phyloP scores from a whole-genome alignment of 2,329 filamentous ascomycete genomes.

The Trichoderma polysporum region DNA sequence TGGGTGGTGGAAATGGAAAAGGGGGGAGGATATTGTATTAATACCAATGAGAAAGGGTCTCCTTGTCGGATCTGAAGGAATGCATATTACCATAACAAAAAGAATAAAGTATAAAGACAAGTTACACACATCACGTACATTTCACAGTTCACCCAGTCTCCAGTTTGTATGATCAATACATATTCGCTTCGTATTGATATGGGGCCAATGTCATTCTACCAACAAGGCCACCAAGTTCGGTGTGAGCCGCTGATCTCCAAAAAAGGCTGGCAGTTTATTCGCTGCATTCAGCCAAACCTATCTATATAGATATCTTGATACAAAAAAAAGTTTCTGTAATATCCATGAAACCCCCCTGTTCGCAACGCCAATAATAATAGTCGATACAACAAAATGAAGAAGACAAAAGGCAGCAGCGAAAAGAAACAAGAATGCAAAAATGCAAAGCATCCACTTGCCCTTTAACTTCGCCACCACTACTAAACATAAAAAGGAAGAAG shows the following conservation, averaged over 20 bases:
- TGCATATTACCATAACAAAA: background rate
- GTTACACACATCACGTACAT: background rate
- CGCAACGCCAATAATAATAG: background rate
- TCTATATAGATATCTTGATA: slow-evolving; percentile 2
- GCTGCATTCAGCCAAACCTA: background rate
- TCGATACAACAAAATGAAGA: background rate
- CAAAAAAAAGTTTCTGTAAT: background rate
- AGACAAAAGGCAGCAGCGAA: background rate
- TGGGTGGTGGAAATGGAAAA: background rate
- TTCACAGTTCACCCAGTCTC: background rate
- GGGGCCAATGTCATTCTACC: background rate
- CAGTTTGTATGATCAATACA: background rate
- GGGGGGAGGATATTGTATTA: background rate
- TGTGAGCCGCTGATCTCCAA: background rate
- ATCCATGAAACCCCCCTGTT: background rate
- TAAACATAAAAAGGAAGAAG: no score
- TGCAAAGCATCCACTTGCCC: no score
- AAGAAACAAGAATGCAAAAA: background rate
- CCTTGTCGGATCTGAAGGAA: background rate
- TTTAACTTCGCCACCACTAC: no score
- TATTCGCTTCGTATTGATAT: background rate
- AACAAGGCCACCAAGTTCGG: background rate
- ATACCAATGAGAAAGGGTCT: background rate
- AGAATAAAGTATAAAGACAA: background rate
- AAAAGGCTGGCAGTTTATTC: background rate